Evolutionary conservation across 257 asterid genomes (phyloP).

Genomic region (Primulina tabacum): DNA sequence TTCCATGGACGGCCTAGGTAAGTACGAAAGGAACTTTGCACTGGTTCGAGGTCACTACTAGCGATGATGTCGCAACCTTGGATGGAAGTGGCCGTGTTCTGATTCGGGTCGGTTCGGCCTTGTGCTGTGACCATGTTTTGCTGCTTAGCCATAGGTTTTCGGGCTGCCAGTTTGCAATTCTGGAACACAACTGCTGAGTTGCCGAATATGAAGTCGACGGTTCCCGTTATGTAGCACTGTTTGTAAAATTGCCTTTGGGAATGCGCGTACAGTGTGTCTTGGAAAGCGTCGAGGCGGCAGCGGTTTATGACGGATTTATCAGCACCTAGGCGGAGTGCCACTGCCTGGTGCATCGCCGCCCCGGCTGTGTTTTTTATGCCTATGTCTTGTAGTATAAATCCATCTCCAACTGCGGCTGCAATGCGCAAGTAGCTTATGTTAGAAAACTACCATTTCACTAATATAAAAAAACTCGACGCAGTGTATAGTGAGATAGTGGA

Average conservation of each 20-base stretch:
- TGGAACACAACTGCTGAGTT: conserved; percentile 56
- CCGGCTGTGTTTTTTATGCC: conserved; percentile 58
- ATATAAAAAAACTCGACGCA: too few species aligned
- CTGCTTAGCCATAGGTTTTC: conserved; percentile 39
- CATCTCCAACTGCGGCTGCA: conserved; percentile 56
- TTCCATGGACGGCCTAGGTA: conserved; percentile 63
- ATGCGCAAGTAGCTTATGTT: neutral
- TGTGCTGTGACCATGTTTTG: conserved; percentile 64
- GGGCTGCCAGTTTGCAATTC: conserved; percentile 35
- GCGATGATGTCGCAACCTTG: conserved; percentile 40
- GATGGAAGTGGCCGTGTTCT: conserved; percentile 54
- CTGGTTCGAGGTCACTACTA: conserved; percentile 37
- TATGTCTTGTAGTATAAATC: conserved; percentile 52
- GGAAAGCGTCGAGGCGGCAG: conserved; percentile 47
- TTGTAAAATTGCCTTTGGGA: conserved; percentile 53
- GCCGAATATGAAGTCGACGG: conserved; percentile 60
- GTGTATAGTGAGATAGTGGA: too few species aligned
- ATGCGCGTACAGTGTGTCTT: conserved; percentile 54
- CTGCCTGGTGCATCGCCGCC: conserved; percentile 59
- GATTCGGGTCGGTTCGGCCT: conserved; percentile 54
- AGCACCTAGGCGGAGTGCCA: conserved; percentile 58
- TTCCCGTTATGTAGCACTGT: conserved; percentile 41
- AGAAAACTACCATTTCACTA: too few species aligned
- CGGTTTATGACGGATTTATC: conserved; percentile 52
- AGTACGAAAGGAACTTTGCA: conserved; percentile 28